These are phyloP conservation scores for Myochromella boudieri DNA, from an alignment of 768 basidiomycete species.

Conservation along the genomic window DNA sequence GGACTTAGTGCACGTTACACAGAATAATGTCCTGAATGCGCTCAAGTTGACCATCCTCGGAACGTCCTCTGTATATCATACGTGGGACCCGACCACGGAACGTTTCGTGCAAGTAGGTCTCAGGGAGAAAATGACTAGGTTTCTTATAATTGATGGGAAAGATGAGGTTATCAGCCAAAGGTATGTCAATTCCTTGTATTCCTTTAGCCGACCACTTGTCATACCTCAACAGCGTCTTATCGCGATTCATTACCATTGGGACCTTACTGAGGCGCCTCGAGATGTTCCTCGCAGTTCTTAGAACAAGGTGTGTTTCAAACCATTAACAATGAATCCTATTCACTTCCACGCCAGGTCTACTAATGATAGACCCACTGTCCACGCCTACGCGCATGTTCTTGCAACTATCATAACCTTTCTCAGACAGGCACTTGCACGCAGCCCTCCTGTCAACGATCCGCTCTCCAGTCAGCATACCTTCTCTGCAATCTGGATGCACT, in stretches of 20 bases:
- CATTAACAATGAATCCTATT: neutral
- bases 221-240: constrained; percentile 44
- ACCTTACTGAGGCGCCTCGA: constrained; percentile 69
- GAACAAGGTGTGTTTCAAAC: constrained; percentile 41
- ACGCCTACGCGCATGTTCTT: constrained; percentile 67
- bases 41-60: constrained; percentile 63
- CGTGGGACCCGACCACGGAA: constrained; percentile 58
- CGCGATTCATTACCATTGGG: constrained; percentile 69
- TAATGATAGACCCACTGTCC: constrained; percentile 51
- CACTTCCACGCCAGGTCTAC: constrained; percentile 34
- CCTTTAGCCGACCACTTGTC: neutral
- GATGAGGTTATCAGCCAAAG: constrained; percentile 57
- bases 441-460: constrained; percentile 34
- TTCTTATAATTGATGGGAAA: constrained; percentile 54
- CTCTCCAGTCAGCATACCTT: constrained; percentile 24
- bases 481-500: constrained; percentile 48
- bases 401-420: constrained; percentile 54
- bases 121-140: constrained; percentile 29
- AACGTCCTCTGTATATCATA: constrained; percentile 62
- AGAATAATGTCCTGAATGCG: constrained; percentile 48
- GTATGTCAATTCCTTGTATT: constrained; percentile 29
- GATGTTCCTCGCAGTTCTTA: constrained; percentile 43
- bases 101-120: constrained; percentile 52
- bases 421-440: constrained; percentile 41
- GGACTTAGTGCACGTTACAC: constrained; percentile 43